Conservation (phyloP, 192 early-diverging fungal species). For the Chytriomyces hyalinus region DNA sequence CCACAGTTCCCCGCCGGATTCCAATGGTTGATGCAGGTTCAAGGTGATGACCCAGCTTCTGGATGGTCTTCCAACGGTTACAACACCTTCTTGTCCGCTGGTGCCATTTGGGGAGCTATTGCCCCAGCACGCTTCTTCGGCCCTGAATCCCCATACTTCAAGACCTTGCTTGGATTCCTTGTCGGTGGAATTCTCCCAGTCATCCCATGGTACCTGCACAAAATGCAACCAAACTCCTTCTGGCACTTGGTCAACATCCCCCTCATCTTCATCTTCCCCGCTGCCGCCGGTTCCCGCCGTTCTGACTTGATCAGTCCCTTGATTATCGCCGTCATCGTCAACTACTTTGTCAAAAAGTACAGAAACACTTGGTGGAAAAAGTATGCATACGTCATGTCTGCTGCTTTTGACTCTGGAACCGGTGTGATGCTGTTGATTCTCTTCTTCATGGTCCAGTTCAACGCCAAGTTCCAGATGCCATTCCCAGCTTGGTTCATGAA, state of each 20-base stretch:
- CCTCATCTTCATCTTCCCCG: slow-evolving; percentile 14
- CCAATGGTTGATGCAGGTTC: neutral
- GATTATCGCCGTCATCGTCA: neutral
- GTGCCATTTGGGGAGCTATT: slow-evolving; percentile 75
- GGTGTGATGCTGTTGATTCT: slow-evolving; percentile 39
- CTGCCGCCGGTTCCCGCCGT: neutral
- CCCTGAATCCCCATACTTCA: slow-evolving; percentile 29
- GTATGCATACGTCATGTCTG: slow-evolving; percentile 73
- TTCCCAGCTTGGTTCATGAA: slow-evolving; percentile 13
- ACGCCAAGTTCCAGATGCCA: neutral
- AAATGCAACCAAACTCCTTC: slow-evolving; percentile 18
- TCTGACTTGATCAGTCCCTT: slow-evolving; percentile 4
- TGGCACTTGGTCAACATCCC: slow-evolving; percentile 33
- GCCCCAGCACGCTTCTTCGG: slow-evolving; percentile 65
- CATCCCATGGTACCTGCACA: slow-evolving; percentile 40
- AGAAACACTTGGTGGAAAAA: slow-evolving; percentile 58
- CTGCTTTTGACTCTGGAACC: slow-evolving; percentile 62
- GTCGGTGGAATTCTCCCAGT: slow-evolving; percentile 41
- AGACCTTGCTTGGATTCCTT: slow-evolving; percentile 23
- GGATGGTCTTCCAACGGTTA: slow-evolving; percentile 36
- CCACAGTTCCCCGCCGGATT: too few relatives aligned
- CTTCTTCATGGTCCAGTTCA: slow-evolving; percentile 30
- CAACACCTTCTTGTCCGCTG: slow-evolving; percentile 66
- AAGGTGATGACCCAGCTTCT: neutral
- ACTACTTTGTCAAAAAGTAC: slow-evolving; percentile 21